Base-by-base conservation (phyloP, 768 basidiomycete species). In the Cystofilobasidium ferigula region DNA sequence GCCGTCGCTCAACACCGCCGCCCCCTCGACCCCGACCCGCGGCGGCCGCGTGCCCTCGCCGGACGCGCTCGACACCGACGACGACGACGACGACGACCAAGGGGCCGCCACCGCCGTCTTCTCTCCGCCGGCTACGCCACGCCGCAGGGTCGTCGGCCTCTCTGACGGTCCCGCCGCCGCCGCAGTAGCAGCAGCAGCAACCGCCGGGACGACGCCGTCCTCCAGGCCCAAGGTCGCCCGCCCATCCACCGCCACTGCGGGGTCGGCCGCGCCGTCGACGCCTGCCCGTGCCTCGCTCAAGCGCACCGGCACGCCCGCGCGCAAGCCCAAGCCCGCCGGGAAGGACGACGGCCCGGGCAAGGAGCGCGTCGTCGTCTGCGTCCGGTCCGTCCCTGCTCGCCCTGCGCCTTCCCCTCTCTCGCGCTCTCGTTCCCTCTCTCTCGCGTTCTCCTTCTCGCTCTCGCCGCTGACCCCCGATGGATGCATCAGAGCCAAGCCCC, bases 341-440 rank as follows among this genome's bases (percentile, higher is more conserved):
- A 53, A 53, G 51, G 51, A 30, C 28, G 51, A 32, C 32, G 58
- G 58, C 38, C n/a, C n/a, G n/a, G 26, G 62, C 20, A 62, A 42
- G 62, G 62, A 62, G 26, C 47, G 62, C 10, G 62, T 62, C n/a
- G 45, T 48, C 24, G 62, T 62, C 32, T 62, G 62, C 35, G 62
- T 62, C 36, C 32, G 62, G 62, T 62, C 18, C 10, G 59, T 36
- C 26, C 30, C n/a, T n/a, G 4, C 14, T 35, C n/a, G 24, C 3
- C 30, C n/a, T 9, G n/a, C n/a, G n/a, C 4, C 59, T 22, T 61
- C 13, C 22, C n/a, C 2, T 60, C 36, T 22, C 32, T 30, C 36
- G 28, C 47, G 8, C 47, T 10, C 12, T n/a, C 13, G 22, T 10
- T 28, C 47, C 10, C 26, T n/a, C 47, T 26, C 32, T n/a, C 8